These are phyloP conservation scores for Dillenia turbinata DNA, from an alignment of 164 flowering plant genomes.

Conservation along the genomic window DNA sequence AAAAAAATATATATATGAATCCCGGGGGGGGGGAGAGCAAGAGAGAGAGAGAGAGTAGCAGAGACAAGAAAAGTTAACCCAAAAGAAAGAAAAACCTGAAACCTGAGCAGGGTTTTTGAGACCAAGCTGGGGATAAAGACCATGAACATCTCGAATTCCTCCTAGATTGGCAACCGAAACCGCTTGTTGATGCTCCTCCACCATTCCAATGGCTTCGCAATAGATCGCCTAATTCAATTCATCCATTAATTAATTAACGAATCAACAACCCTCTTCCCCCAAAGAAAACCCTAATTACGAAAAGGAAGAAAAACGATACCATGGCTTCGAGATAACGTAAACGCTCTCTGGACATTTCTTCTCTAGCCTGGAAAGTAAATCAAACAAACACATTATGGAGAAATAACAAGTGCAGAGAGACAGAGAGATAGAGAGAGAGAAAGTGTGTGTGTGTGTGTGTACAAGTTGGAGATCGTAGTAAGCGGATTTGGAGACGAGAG, in stretches of 20 bases:
- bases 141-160: conserved; percentile 61
- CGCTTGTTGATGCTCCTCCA: conserved; percentile 89
- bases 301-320: conserved; percentile 30
- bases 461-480: conserved; percentile 82
- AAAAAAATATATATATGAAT: too few species aligned
- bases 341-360: conserved; percentile 89
- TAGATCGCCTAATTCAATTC: conserved; percentile 58
- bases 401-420: background rate
- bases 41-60: too few species aligned
- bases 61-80: too few species aligned
- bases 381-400: conserved; percentile 1
- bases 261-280: background rate
- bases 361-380: conserved; percentile 68
- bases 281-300: background rate
- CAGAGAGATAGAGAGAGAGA: background rate
- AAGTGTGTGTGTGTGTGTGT: too few species aligned
- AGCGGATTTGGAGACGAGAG: conserved; percentile 79
- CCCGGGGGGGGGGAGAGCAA: too few species aligned
- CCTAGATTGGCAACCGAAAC: conserved; percentile 58
- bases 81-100: background rate
- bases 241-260: background rate
- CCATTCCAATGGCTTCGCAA: conserved; percentile 76
- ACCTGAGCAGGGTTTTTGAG: conserved; percentile 42
- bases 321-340: conserved; percentile 89
- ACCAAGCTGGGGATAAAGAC: conserved; percentile 61